A percentile compares a stretch with the other conserved stretches of the same genome.
These are phyloP conservation scores for Fusarium verticillioides DNA, from an alignment of 2,329 filamentous ascomycete genomes.

Conservation along the genomic window DNA sequence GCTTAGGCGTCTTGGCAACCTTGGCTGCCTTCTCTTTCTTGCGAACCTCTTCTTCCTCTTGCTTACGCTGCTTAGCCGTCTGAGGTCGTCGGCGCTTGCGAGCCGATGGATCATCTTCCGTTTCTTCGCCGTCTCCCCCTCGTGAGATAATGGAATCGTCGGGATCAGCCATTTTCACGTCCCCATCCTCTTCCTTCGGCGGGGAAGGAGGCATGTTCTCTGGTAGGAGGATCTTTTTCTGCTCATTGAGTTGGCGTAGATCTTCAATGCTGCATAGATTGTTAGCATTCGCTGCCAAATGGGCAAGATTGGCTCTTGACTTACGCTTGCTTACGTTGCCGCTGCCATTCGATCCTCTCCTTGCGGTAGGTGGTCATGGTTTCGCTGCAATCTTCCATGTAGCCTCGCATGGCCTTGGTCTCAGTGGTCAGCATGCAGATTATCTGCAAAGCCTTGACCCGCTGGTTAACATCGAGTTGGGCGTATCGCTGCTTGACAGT, in stretches of 20 bases:
- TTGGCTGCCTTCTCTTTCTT: slow-evolving; percentile 69
- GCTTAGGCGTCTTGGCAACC: slow-evolving; percentile 70
- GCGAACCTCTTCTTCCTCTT: slow-evolving; percentile 78
- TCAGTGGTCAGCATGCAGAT: slow-evolving; percentile 87
- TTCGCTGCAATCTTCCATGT: slow-evolving; percentile 91
- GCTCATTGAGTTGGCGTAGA: slow-evolving; percentile 75
- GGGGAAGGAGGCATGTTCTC: slow-evolving; percentile 77
- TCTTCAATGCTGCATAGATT: slow-evolving; percentile 69
- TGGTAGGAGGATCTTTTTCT: slow-evolving; percentile 77
- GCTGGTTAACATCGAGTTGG: slow-evolving; percentile 82
- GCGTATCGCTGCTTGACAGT: slow-evolving; percentile 79
- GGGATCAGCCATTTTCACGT: slow-evolving; percentile 69
- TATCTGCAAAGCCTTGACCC: slow-evolving; percentile 83
- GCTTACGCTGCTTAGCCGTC: slow-evolving; percentile 77
- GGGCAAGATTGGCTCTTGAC: slow-evolving; percentile 44
- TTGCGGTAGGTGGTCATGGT: slow-evolving; percentile 96
- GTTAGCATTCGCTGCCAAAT: slow-evolving; percentile 1
- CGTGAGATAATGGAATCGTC: slow-evolving; percentile 69
- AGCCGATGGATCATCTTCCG: slow-evolving; percentile 72
- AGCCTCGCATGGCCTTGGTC: slow-evolving; percentile 86
- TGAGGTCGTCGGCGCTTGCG: slow-evolving; percentile 66
- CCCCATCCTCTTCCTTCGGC: slow-evolving; percentile 65
- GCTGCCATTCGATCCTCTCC: slow-evolving; percentile 92
- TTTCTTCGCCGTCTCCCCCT: slow-evolving; percentile 75
- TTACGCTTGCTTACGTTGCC: slow-evolving; percentile 75